Conservation (phyloP, 495 filamentous ascomycete species). For the Pyrenula massariospora region DNA sequence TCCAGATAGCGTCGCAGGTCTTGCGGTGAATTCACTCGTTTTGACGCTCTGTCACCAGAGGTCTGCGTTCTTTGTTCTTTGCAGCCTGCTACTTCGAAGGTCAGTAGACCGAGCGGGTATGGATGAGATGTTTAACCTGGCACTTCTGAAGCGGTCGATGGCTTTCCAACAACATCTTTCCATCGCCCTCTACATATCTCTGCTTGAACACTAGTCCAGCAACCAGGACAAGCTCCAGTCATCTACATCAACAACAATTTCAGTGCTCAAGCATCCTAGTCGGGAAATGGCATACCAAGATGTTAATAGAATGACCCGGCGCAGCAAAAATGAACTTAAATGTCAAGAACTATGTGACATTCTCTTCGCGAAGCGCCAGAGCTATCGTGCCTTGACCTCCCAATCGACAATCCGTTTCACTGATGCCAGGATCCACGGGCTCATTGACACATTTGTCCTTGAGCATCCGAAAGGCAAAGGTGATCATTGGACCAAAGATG, state of each 20-base stretch:
- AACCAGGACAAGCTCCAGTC: background rate
- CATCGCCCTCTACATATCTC: background rate
- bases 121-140: background rate
- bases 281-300: background rate
- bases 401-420: background rate
- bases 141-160: background rate
- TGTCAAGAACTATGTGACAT: background rate
- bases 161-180: background rate
- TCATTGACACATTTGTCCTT: background rate
- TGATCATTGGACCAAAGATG: background rate
- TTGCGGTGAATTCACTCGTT: background rate
- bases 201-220: background rate
- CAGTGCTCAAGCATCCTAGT: background rate
- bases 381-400: background rate
- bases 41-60: background rate
- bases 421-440: background rate
- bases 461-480: background rate
- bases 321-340: background rate
- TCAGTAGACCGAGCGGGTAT: background rate
- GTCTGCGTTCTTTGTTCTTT: background rate
- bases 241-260: background rate
- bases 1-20: background rate
- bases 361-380: background rate
- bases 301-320: background rate
- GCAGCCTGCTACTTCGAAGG: background rate